Evolutionary conservation across 2,329 filamentous ascomycete genomes (phyloP), one percentile per base, ranked within the genome.

Genomic region (Bipolaris bicolor): DNA sequence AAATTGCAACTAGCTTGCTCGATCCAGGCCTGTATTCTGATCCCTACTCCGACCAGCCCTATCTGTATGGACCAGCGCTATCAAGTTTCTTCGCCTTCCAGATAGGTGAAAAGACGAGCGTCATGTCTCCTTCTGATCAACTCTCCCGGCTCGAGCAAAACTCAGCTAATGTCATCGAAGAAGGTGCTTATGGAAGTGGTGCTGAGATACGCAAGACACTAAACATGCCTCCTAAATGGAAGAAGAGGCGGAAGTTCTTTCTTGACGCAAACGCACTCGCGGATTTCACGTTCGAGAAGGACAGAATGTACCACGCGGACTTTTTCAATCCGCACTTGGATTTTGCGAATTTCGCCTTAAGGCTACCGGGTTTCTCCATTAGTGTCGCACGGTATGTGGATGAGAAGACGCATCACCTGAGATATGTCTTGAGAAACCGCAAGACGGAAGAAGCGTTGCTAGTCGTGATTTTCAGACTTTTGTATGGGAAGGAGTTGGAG

Each of bases 251-350:
- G 10, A 82, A 81, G 58, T 68, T 73, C 61, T 81, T 80, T 57
- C 68, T 80, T 5, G 68, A 73, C 5, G 56, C 64, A 4, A 56
- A 63, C 18, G 72, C 78, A 29, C 67, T 78, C 10, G 67, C 76
- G 29, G 47, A 58, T 0, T 78, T 81, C 46, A 69, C 71, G 0
- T 81, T 82, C 46, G 78, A 81, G 55, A 74, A 77, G 53, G 80
- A 76, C 0, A 55, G 80, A 18, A 52, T 77, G 52, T 82, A 82
- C 52, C 73, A 79, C 37, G 78, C 69, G 1, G 80, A 82, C 53
- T 81, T 82, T 57, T 81, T 78, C 70, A 82, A 82, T 51, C 78
- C 78, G 20, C 80, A 81, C 63, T 63, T 82, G 5, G 80, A 82
- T 58, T 82, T 81, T 64, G 75, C 77, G 1, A 79, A 80, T 43